Conservation (phyloP, 768 basidiomycete species). For the Boletus speciosus region DNA sequence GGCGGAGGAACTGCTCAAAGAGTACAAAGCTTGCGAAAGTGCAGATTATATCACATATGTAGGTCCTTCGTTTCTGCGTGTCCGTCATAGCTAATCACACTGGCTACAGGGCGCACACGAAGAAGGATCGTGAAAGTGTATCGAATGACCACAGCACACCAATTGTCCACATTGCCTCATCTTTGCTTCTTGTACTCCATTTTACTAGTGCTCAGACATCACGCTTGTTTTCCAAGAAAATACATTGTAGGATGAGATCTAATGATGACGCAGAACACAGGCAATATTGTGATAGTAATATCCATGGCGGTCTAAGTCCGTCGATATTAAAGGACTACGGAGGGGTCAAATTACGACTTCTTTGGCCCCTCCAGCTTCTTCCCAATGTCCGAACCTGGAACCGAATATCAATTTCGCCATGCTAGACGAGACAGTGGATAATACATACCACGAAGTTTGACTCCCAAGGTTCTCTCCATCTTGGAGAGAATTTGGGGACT, state of each 20-base stretch:
- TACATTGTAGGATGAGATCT: slow-evolving; percentile 28
- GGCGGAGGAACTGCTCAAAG: slow-evolving; percentile 83
- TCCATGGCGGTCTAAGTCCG: slow-evolving; percentile 18
- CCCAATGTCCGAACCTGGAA: slow-evolving; percentile 72
- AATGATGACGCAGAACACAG: slow-evolving; percentile 12
- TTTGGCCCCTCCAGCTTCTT: slow-evolving; percentile 80
- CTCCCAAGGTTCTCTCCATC: slow-evolving; percentile 79
- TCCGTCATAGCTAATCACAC: not conserved
- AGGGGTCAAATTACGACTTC: slow-evolving; percentile 55
- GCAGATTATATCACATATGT: slow-evolving; percentile 91
- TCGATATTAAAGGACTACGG: slow-evolving; percentile 33
- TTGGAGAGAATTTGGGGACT: slow-evolving; percentile 84
- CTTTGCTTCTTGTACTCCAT: slow-evolving; percentile 3
- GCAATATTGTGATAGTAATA: slow-evolving; percentile 14
- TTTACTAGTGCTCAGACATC: slow-evolving; percentile 1
- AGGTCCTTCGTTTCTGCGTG: slow-evolving; percentile 23
- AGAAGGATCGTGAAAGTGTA: slow-evolving; percentile 24
- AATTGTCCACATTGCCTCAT: not conserved
- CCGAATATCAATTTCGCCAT: slow-evolving; percentile 1
- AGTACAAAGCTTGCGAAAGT: slow-evolving; percentile 95
- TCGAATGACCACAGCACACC: not conserved
- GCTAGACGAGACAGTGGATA: not conserved
- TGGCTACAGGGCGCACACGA: slow-evolving; percentile 32
- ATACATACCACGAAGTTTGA: slow-evolving; percentile 82
- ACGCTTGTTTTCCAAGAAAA: slow-evolving; percentile 4